Percentiles rank a stretch among this genome's conserved stretches.
These are phyloP conservation scores for Powellomyces hirtus DNA, from an alignment of 192 early-diverging fungal genomes.

Conservation along the genomic window DNA sequence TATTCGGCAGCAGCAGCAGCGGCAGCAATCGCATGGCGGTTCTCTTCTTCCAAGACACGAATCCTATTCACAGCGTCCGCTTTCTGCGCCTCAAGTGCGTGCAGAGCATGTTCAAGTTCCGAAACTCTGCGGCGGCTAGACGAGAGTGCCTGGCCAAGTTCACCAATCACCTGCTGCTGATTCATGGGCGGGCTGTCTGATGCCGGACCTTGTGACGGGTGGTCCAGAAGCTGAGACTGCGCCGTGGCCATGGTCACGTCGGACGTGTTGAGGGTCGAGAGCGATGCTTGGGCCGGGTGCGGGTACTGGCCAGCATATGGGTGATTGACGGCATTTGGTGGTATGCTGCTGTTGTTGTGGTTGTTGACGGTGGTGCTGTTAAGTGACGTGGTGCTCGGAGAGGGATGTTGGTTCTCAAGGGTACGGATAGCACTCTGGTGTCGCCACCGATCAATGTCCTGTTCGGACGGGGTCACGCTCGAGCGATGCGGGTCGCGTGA, in stretches of 20 bases:
- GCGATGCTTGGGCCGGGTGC: no score
- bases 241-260: no score
- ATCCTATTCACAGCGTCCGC: background rate
- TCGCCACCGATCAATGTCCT: background rate
- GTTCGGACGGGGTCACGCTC: background rate
- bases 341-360: no score
- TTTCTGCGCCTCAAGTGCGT: background rate
- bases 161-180: conserved; percentile 15
- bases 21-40: no score
- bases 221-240: no score
- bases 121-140: background rate
- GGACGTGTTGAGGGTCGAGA: no score
- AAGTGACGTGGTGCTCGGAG: background rate
- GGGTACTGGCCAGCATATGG: no score
- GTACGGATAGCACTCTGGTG: background rate
- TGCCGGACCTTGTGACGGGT: no score
- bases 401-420: background rate
- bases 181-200: background rate
- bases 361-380: no score
- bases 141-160: conserved; percentile 11
- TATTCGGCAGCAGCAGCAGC: no score
- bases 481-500: background rate
- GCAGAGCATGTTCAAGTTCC: background rate
- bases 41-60: background rate
- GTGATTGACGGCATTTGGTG: no score